Base-by-base conservation (phyloP, 2,329 filamentous ascomycete genomes). In the Cryphonectria carpinicola region DNA sequence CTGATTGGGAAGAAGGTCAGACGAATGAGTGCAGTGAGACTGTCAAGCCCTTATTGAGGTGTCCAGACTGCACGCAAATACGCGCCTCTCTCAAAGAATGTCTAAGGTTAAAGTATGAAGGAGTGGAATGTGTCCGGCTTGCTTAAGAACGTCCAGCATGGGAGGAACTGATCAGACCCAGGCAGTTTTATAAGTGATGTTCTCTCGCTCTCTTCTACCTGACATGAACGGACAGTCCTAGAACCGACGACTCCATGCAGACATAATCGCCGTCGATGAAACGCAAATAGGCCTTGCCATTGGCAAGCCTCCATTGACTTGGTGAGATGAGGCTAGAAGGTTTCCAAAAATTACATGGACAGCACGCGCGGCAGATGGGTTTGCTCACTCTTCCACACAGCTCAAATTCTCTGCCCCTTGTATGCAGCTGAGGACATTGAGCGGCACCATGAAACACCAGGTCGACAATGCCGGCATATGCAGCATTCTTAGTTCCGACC, bases 181-280 rank as follows among this genome's bases (percentile, higher is more conserved):
- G 7, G 41, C 25, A 28, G 11, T 28, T 52, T 71, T 68, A 71
- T 70, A 70, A 56, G 32, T 61, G 32, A 65, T 2, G 13, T 66
- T 4, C 37, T 41, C 7, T 8, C 6, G 19, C 11, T 8, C 39
- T 43, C 17, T 5, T 14, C 35, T 41, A 25, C 54, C 58, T 22
- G 22, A 22, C 35, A 5, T 37, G 13, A n/a, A 37, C 17, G 17
- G 58, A 17, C 17, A 39, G 7, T 25, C 58, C 28, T 17, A 17
- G 37, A 11, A 19, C 17, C 66, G 68, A 11, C 63, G 54, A 61
- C 46, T 41, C 65, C 13, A 52, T 19, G 63, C 52, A 62, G 65
- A 66, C 49, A 52, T 35, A 56, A 39, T 52, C 8, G 39, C 56
- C n/a, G 68, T 66, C 68, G 68, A 69, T 69, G 68, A 69, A 69